Percentiles rank a stretch among this genome's conserved stretches.
Conservation (phyloP, 208 protist species). For the Leishmania tropica region DNA sequence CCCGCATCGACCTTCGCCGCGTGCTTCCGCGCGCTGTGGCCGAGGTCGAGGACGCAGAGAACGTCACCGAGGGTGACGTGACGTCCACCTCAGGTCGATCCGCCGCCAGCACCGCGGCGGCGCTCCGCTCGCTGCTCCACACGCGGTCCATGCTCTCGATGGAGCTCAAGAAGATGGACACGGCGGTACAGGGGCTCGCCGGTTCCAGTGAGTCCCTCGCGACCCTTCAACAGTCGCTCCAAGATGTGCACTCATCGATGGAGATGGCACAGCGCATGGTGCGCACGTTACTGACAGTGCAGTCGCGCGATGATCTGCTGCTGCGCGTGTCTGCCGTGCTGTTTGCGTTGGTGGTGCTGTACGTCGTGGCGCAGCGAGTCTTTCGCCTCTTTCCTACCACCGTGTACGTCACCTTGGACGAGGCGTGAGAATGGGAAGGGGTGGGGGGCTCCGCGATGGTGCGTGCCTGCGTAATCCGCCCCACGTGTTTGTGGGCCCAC, state of each 20-base stretch:
- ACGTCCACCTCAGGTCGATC: constrained; percentile 16
- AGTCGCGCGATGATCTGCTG: constrained; percentile 67
- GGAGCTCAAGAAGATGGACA: constrained; percentile 79
- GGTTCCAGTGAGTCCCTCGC: constrained; percentile 51
- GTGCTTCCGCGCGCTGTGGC: constrained; percentile 46
- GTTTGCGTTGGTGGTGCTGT: constrained; percentile 69
- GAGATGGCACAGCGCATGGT: constrained; percentile 63
- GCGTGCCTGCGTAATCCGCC: not conserved
- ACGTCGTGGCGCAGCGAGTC: constrained; percentile 67
- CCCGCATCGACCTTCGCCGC: constrained; percentile 47
- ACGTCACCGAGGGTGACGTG: constrained; percentile 4
- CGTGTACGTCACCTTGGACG: constrained; percentile 39
- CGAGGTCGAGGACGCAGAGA: constrained; percentile 38
- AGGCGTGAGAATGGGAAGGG: not conserved
- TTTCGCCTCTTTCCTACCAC: constrained; percentile 72
- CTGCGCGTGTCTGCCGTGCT: constrained; percentile 55
- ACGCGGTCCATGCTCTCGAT: constrained; percentile 72
- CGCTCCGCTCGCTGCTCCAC: constrained; percentile 74
- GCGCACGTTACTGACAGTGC: constrained; percentile 53
- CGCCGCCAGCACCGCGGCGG: constrained; percentile 42
- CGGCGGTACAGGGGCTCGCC: constrained; percentile 56
- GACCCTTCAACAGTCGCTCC: constrained; percentile 50
- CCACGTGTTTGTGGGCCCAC: not conserved
- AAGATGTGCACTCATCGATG: constrained; percentile 72
- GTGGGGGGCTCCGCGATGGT: not conserved